These are phyloP conservation scores for Solanum acaule DNA, from an alignment of 257 asterid species.

Conservation along the genomic window DNA sequence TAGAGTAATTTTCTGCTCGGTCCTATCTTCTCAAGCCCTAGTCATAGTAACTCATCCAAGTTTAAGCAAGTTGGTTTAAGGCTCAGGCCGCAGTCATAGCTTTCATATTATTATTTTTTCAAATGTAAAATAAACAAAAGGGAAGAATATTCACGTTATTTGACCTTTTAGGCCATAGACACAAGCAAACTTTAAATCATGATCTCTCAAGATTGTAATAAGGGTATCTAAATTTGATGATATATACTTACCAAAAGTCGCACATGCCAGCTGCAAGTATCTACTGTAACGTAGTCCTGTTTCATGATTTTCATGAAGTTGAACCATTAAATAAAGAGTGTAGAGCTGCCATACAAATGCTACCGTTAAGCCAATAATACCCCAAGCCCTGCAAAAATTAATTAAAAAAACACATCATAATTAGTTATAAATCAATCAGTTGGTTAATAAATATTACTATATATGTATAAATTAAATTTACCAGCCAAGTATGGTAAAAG, in stretches of 20 bases:
- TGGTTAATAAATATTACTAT: too few relatives aligned
- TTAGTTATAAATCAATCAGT: not conserved
- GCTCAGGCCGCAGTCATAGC: not conserved
- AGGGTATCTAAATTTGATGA: not conserved
- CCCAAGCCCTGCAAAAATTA: slow-evolving; percentile 60
- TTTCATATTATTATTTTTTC: not conserved
- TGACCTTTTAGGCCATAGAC: not conserved
- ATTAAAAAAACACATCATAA: too few relatives aligned
- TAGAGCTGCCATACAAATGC: slow-evolving; percentile 89
- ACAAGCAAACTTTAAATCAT: not conserved
- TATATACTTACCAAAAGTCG: slow-evolving; percentile 51
- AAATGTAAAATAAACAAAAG: not conserved
- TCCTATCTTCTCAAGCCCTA: too few relatives aligned
- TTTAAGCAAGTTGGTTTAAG: not conserved
- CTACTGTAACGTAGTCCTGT: slow-evolving; percentile 79
- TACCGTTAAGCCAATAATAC: slow-evolving; percentile 43
- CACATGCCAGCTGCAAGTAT: slow-evolving; percentile 72
- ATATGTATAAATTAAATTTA: not conserved
- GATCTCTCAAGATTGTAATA: not conserved
- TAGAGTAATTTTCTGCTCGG: too few relatives aligned
- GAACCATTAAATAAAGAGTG: slow-evolving; percentile 64
- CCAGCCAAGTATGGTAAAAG: slow-evolving; percentile 96
- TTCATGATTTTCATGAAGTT: slow-evolving; percentile 72
- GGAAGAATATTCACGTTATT: not conserved
- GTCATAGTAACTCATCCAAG: too few relatives aligned